Conservation (phyloP, 176 grass and related monocot species). For the Eleusine indica region DNA sequence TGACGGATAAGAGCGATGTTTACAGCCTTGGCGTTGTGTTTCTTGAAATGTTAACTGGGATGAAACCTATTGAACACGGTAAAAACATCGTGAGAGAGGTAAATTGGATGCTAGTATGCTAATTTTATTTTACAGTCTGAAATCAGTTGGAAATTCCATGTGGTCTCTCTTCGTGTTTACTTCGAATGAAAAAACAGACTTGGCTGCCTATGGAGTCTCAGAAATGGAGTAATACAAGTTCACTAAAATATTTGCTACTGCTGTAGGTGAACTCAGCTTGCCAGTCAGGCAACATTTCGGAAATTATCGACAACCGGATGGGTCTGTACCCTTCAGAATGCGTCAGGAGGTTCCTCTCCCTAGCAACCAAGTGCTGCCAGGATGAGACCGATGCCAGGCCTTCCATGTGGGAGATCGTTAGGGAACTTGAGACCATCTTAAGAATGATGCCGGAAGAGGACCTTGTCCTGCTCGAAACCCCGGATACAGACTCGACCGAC, state of each 20-base stretch:
- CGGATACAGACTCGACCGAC: conserved; percentile 31
- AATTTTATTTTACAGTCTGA: not conserved
- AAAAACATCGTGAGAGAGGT: conserved; percentile 99
- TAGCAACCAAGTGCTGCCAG: conserved; percentile 68
- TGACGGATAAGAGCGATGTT: conserved; percentile 94
- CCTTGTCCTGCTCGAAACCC: conserved; percentile 30
- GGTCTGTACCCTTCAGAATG: conserved; percentile 65
- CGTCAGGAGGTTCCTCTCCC: conserved; percentile 53
- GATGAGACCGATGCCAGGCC: conserved; percentile 75
- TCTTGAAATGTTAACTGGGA: conserved; percentile 81
- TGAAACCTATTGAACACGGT: conserved; percentile 86
- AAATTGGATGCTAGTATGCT: conserved; percentile 9
- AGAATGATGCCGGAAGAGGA: conserved; percentile 64
- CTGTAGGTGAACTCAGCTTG: conserved; percentile 64
- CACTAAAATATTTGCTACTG: conserved; percentile 25
- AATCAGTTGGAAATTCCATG: not conserved
- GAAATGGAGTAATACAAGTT: conserved; percentile 34
- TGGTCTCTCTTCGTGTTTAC: not conserved
- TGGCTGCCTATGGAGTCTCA: conserved; percentile 36
- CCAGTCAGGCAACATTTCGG: conserved; percentile 57
- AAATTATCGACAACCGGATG: conserved; percentile 70
- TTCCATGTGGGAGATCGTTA: conserved; percentile 86
- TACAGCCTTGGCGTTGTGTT: conserved; percentile 91
- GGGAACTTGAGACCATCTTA: conserved; percentile 69
- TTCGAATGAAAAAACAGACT: conserved; percentile 3